A percentile compares a stretch with the other conserved stretches of the same genome.
Conservation (phyloP, 108 stramenopile genomes). For the Cylindrotheca closterium region DNA sequence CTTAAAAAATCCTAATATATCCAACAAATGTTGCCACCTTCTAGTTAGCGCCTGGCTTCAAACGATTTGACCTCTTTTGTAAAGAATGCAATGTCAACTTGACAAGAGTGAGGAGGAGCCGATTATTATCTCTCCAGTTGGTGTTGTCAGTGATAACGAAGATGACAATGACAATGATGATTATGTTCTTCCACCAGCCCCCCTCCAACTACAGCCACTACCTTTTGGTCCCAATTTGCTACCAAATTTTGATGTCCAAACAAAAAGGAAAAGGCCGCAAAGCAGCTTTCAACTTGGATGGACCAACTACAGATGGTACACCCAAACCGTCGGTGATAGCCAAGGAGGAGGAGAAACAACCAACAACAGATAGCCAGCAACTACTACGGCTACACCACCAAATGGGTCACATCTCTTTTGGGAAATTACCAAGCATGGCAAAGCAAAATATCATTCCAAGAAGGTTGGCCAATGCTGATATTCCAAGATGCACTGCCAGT, state of each 20-base stretch:
- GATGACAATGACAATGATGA: neutral
- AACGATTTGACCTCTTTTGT: neutral
- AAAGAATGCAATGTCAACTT: neutral
- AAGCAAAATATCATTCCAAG: slow-evolving; percentile 30
- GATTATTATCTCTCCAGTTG: neutral
- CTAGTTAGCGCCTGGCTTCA: neutral
- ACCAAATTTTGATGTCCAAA: no score
- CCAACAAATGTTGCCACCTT: neutral
- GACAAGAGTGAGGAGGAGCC: neutral
- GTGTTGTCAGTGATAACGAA: no score
- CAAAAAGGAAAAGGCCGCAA: no score
- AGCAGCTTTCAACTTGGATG: no score
- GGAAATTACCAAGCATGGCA: slow-evolving; percentile 27
- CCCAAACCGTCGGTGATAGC: neutral
- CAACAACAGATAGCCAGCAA: slow-evolving; percentile 9
- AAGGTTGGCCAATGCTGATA: slow-evolving; percentile 20
- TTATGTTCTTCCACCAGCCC: neutral
- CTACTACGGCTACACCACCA: slow-evolving; percentile 21
- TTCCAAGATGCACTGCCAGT: slow-evolving; percentile 31
- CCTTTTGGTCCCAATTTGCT: no score
- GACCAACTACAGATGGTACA: neutral
- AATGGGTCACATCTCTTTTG: slow-evolving; percentile 18
- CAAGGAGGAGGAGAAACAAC: neutral
- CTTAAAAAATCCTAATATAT: no score
- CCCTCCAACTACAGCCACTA: no score